Evolutionary conservation across 306 rosid species (phyloP).

Genomic region (Prunus campanulata): DNA sequence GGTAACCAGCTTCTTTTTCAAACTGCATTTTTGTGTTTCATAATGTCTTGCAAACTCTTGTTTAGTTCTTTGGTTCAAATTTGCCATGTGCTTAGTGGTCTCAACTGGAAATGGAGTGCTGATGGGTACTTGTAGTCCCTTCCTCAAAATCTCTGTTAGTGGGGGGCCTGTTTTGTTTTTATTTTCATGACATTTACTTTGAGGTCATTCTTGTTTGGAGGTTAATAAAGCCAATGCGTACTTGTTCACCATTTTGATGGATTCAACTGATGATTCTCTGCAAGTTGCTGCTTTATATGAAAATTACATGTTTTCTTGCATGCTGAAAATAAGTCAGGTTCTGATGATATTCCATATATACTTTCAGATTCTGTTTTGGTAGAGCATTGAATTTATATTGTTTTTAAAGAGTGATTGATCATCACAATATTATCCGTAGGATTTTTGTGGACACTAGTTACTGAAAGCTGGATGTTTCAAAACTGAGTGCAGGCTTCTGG

Average conservation of each 20-base stretch:
- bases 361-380: not conserved
- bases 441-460: conserved; percentile 8
- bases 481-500: conserved; percentile 66
- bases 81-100: not conserved
- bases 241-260: not conserved
- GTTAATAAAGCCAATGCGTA: not conserved
- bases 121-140: not conserved
- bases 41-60: not conserved
- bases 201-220: not conserved
- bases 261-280: not conserved
- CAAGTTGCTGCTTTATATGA: too few species aligned
- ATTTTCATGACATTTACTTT: not conserved
- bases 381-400: not conserved
- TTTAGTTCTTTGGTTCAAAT: not conserved
- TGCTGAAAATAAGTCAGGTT: not conserved
- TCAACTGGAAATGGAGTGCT: not conserved
- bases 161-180: not conserved
- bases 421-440: not conserved
- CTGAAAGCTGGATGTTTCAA: conserved; percentile 25
- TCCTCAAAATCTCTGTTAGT: not conserved
- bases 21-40: not conserved
- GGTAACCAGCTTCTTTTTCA: conserved; percentile 36
- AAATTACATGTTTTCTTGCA: not conserved
- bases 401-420: not conserved
- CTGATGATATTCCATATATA: not conserved